phyloP scores from a whole-genome alignment of 202 grass and related monocot species.

The Alloteropsis angusta region DNA sequence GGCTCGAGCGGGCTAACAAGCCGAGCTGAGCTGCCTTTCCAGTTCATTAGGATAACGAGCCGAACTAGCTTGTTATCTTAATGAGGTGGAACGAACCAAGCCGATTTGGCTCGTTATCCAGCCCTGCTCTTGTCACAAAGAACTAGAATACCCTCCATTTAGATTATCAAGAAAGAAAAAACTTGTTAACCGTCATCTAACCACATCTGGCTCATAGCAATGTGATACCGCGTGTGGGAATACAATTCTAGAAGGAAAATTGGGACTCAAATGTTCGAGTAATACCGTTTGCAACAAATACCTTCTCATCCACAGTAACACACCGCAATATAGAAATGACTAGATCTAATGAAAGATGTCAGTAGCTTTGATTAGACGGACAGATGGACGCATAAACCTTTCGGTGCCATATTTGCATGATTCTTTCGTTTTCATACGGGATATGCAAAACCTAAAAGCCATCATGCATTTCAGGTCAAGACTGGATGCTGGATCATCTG shows the following conservation, averaged over 20 bases:
- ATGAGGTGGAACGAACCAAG: no score
- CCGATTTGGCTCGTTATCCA: no score
- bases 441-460: conserved; percentile 16
- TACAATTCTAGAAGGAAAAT: no score
- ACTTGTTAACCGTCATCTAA: neutral
- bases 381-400: neutral
- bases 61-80: no score
- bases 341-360: neutral
- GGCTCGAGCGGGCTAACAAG: no score
- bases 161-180: neutral
- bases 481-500: neutral
- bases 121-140: neutral
- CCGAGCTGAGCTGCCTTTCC: no score
- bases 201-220: neutral
- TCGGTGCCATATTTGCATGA: neutral
- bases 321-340: neutral
- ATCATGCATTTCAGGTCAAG: conserved; percentile 1
- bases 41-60: no score
- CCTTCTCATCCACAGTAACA: no score
- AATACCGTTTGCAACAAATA: no score
- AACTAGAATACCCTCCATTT: neutral
- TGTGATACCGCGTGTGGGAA: no score
- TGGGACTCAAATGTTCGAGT: no score
- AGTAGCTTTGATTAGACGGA: neutral
- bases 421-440: conserved; percentile 20